Base-by-base conservation (phyloP, 768 basidiomycete genomes). In the Trametes villosa region DNA sequence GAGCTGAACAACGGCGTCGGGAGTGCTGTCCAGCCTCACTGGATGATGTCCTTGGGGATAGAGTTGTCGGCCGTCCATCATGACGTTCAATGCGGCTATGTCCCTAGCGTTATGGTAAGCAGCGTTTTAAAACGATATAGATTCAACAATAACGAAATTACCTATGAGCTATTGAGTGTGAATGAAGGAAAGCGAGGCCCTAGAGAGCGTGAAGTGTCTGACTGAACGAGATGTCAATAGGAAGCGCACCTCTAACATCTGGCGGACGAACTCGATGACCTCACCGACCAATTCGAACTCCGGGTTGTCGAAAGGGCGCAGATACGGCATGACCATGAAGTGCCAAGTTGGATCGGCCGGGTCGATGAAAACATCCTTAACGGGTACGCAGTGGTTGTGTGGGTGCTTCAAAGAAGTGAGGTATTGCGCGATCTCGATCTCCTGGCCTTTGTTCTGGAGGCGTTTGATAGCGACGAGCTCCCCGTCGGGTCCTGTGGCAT, bases 1-100 rank as follows among this genome's bases (percentile, higher is more conserved):
- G 9, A 74, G 46, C 3, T 68, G 63, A 1, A 71, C 68, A 15
- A 75, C 60, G 3, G 72, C 75, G 58, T 79, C 77, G 0, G 70
- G 69, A n/a, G 77, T 62, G 30, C 55, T 68, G 33, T 72, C 63
- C 0, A 69, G 64, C 9, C 71, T 65, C 3, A 76, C 56, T 2
- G 65, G 68, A 46, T 69, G 68, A 27, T 67, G 62, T 9, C 64
- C 68, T 1, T 65, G 2, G 0, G 68, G 68, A 38, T 53, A 69
- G 7, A 69, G 18, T 0, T 61, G 52, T 0, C 53, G 30, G 1
- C 49, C 68, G 22, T 69, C 68, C 65, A 69, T 69, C 68, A 69
- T 66, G 22, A 69, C 57, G 31, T 69, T 69, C 0, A 54, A 48
- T 8, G 61, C 38, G 1, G 60, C 60, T 46, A 64, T 65, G 33